Percentiles rank a stretch among this genome's conserved stretches.
phyloP scores from a whole-genome alignment of 805 yeast genomes.

The Yamadazyma scolyti region DNA sequence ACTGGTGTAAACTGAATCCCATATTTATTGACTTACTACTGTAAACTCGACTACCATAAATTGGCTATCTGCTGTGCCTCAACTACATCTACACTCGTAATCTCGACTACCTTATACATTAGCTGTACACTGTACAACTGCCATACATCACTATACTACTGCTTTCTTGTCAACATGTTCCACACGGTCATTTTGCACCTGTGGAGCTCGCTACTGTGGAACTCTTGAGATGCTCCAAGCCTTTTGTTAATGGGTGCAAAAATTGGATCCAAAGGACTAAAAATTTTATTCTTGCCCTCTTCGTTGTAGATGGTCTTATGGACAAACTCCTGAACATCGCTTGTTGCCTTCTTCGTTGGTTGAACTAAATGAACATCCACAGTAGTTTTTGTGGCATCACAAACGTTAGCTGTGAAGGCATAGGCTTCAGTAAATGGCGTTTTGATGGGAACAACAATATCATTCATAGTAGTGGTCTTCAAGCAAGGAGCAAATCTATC shows the following conservation, averaged over 20 bases:
- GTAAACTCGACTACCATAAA: no score
- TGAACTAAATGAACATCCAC: constrained; percentile 20
- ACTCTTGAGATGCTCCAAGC: constrained; percentile 39
- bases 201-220: constrained; percentile 55
- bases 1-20: no score
- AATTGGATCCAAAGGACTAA: constrained; percentile 61
- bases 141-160: neutral
- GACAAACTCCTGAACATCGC: constrained; percentile 47
- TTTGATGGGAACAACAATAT: constrained; percentile 45
- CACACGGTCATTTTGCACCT: constrained; percentile 9
- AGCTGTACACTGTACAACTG: neutral
- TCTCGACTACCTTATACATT: no score
- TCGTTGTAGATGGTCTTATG: constrained; percentile 52
- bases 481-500: constrained; percentile 60
- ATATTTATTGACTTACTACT: no score
- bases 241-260: constrained; percentile 59
- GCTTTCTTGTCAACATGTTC: constrained; percentile 8
- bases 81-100: no score
- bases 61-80: no score
- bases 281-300: constrained; percentile 58
- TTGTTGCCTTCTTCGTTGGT: constrained; percentile 49
- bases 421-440: constrained; percentile 47
- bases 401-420: constrained; percentile 11
- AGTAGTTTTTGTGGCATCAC: constrained; percentile 9
- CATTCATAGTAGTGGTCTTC: constrained; percentile 50